Evolutionary conservation across 139 green algal species (phyloP).

Genomic region (Limnomonas spitsbergensis): DNA sequence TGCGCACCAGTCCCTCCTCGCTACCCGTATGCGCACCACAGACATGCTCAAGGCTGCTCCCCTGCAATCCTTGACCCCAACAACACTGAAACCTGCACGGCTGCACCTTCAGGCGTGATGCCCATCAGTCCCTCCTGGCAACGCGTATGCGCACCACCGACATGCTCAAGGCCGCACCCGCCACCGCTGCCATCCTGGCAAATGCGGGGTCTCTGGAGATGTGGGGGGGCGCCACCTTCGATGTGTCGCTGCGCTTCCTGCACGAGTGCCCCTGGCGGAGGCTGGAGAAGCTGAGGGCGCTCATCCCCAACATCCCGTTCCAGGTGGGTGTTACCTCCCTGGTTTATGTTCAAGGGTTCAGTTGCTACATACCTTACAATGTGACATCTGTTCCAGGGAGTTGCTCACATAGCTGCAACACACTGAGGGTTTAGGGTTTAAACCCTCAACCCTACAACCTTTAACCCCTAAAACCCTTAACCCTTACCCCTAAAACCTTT

Average conservation of each 20-base stretch:
- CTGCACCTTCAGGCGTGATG: constrained; percentile 84
- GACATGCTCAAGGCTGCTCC: constrained; percentile 80
- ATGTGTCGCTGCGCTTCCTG: constrained; percentile 87
- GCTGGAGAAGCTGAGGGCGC: constrained; percentile 81
- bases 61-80: too few relatives aligned
- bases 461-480: too few relatives aligned
- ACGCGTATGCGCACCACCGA: constrained; percentile 86
- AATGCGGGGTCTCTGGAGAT: constrained; percentile 80
- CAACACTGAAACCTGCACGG: too few relatives aligned
- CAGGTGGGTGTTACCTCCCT: constrained; percentile 45
- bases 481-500: too few relatives aligned
- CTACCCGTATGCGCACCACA: constrained; percentile 80
- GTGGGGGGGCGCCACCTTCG: constrained; percentile 93
- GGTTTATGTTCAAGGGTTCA: neutral
- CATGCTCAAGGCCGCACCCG: constrained; percentile 72
- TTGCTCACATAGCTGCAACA: too few relatives aligned
- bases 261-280: constrained; percentile 89
- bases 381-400: too few relatives aligned
- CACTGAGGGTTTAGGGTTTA: too few relatives aligned
- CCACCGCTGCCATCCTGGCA: constrained; percentile 66
- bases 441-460: too few relatives aligned
- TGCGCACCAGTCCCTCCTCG: constrained; percentile 87
- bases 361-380: too few relatives aligned
- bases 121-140: constrained; percentile 86
- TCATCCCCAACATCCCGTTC: constrained; percentile 90